These are phyloP conservation scores for Echeveria elegans DNA, from an alignment of 164 flowering plant species.

Conservation along the genomic window DNA sequence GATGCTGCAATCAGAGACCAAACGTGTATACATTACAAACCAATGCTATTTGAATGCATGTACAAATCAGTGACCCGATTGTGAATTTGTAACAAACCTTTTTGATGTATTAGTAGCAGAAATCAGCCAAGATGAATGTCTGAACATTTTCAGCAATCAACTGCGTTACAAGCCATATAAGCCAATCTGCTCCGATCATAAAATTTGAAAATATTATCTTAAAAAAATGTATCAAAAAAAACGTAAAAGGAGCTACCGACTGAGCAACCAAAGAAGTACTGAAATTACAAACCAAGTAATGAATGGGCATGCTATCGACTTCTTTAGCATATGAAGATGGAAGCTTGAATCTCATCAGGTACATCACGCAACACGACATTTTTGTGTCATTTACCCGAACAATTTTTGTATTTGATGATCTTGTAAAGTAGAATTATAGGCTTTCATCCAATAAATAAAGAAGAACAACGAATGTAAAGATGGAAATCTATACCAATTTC, in stretches of 20 bases:
- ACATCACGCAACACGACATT: no score
- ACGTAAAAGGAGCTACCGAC: no score
- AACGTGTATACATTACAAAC: no score
- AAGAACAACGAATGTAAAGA: conserved; percentile 32
- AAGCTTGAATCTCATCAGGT: conserved; percentile 68
- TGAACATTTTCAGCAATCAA: conserved; percentile 57
- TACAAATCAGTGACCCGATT: no score
- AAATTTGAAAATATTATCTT: not conserved
- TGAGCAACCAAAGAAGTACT: no score
- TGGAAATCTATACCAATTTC: no score
- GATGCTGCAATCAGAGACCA: not conserved
- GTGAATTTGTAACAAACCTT: conserved; percentile 43
- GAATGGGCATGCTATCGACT: conserved; percentile 48
- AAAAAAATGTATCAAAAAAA: no score
- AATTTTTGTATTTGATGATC: conserved; percentile 54
- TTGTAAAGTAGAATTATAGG: conserved; percentile 48
- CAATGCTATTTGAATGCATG: not conserved
- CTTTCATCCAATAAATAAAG: conserved; percentile 22
- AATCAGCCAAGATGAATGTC: conserved; percentile 78
- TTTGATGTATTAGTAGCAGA: conserved; percentile 79
- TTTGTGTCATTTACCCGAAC: no score
- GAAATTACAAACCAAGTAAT: conserved; percentile 38
- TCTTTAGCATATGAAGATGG: conserved; percentile 59
- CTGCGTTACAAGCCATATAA: conserved; percentile 43
- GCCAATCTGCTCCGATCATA: conserved; percentile 31